A percentile compares a stretch with the other conserved stretches of the same genome.
These are phyloP conservation scores for Xylaria curta DNA, from an alignment of 495 filamentous ascomycete species.

Conservation along the genomic window DNA sequence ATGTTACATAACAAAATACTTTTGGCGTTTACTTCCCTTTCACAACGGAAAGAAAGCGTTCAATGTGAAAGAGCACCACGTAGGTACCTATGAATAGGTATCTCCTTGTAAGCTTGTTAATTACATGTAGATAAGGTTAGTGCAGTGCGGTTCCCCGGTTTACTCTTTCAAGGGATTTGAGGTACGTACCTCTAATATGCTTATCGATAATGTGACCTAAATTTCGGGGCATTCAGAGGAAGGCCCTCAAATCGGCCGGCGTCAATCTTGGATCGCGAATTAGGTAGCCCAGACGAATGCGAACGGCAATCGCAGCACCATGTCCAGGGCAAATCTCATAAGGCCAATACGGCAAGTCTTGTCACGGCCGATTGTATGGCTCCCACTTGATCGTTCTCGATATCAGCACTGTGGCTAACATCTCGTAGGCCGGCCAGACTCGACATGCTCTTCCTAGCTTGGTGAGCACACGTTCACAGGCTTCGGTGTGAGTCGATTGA, in stretches of 20 bases:
- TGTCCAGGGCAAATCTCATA: slow-evolving; percentile 36
- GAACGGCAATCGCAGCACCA: slow-evolving; percentile 30
- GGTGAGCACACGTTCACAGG: slow-evolving; percentile 31
- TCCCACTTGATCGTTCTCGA: neutral
- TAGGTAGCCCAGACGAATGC: slow-evolving; percentile 19
- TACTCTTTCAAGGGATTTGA: neutral
- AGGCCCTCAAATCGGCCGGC: slow-evolving; percentile 3
- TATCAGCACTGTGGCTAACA: slow-evolving; percentile 24
- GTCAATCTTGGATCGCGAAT: slow-evolving; percentile 32
- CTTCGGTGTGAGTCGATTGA: slow-evolving; percentile 31
- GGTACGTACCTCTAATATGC: neutral
- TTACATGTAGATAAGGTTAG: neutral
- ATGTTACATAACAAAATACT: neutral
- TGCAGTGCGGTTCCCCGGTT: neutral
- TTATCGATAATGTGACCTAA: slow-evolving; percentile 39
- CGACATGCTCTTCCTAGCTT: slow-evolving; percentile 31
- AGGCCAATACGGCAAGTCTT: slow-evolving; percentile 40
- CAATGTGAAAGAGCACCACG: neutral
- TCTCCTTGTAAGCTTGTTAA: neutral
- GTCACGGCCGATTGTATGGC: slow-evolving; percentile 35
- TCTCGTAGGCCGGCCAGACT: slow-evolving; percentile 32
- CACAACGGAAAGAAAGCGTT: neutral
- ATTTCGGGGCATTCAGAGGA: slow-evolving; percentile 27
- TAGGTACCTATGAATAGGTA: neutral
- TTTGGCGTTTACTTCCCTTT: neutral